These are phyloP conservation scores for Leccinum rimulosum DNA, from an alignment of 768 basidiomycete genomes.

Conservation along the genomic window DNA sequence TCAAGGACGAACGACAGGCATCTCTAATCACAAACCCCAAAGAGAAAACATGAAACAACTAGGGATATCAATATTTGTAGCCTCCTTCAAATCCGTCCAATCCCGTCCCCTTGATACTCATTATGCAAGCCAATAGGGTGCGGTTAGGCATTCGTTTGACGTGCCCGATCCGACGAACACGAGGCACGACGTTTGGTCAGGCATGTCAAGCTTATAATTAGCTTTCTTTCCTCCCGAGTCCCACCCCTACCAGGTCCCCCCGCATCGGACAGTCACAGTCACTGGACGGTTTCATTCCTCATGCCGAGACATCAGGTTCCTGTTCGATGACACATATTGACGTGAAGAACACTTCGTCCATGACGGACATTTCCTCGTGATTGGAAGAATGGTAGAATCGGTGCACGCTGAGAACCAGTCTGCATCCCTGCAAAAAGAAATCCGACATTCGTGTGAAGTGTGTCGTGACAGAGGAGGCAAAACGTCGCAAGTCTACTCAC, in stretches of 20 bases:
- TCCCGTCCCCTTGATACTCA: not conserved
- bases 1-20: too few species aligned
- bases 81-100: too few species aligned
- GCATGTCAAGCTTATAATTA: not conserved
- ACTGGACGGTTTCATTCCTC: not conserved
- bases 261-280: not conserved
- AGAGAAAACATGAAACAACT: not conserved
- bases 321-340: constrained; percentile 3
- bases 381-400: not conserved
- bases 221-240: not conserved
- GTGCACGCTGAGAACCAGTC: constrained; percentile 3
- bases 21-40: not conserved
- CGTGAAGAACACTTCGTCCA: constrained; percentile 1
- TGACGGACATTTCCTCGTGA: not conserved
- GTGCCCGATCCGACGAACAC: not conserved
- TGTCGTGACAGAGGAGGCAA: not conserved
- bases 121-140: not conserved
- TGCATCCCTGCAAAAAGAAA: constrained; percentile 5
- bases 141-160: not conserved
- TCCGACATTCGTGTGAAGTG: not conserved
- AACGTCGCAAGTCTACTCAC: not conserved
- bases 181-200: not conserved
- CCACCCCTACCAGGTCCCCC: not conserved
- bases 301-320: not conserved
- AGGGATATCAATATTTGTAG: too few species aligned